A percentile compares a stretch with the other conserved stretches of the same genome.
Evolutionary conservation across 1,284 basidiomycete genomes (phyloP).

Genomic region (Rhodofomes roseus): DNA sequence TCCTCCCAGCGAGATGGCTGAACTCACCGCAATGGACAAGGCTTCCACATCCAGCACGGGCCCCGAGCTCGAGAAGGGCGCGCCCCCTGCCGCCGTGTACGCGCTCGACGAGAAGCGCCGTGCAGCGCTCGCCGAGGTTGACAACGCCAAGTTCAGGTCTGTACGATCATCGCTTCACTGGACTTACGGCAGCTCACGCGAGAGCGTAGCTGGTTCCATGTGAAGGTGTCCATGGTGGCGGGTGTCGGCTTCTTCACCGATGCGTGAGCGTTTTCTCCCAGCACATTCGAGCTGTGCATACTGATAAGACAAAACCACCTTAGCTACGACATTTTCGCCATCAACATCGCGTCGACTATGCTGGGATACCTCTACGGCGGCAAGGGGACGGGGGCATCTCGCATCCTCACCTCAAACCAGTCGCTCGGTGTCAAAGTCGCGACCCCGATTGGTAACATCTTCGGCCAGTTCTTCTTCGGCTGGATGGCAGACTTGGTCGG

Average conservation of each 20-base stretch:
- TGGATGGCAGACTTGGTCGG: constrained; percentile 53
- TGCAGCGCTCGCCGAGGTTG: constrained; percentile 51
- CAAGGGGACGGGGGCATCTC: constrained; percentile 10
- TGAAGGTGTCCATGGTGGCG: constrained; percentile 69
- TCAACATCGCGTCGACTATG: constrained; percentile 77
- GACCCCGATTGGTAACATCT: constrained; percentile 56
- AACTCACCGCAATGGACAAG: constrained; percentile 15
- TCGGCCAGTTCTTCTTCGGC: constrained; percentile 58
- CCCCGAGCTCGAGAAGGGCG: constrained; percentile 9
- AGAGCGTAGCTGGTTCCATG: constrained; percentile 44
- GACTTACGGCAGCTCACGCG: neutral
- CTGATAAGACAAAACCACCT: neutral
- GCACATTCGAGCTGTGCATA: too few species aligned
- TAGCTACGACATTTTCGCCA: constrained; percentile 72
- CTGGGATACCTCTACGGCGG: constrained; percentile 59
- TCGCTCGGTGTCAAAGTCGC: constrained; percentile 80
- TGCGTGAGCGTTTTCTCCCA: constrained; percentile 39
- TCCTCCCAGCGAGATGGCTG: constrained; percentile 6
- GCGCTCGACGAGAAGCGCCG: constrained; percentile 28
- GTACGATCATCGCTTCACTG: constrained; percentile 8
- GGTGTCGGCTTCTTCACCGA: constrained; percentile 85
- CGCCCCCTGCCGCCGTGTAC: constrained; percentile 4
- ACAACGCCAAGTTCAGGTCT: constrained; percentile 48
- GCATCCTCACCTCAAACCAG: constrained; percentile 50
- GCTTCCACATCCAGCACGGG: constrained; percentile 17